Evolutionary conservation across 495 filamentous ascomycete species (phyloP).

Genomic region (Tuber umbilicatum): DNA sequence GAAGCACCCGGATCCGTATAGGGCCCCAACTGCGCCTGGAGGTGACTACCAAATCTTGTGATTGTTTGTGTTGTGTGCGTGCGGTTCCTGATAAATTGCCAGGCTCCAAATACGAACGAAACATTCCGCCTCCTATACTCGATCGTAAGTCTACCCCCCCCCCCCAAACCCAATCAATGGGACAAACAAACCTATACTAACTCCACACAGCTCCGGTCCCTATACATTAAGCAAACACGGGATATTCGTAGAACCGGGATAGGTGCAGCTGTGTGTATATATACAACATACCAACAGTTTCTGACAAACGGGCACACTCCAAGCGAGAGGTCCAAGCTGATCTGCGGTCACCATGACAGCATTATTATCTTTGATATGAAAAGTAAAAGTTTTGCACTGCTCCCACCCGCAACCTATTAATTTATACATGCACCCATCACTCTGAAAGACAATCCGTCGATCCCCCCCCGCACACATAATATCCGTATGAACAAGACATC

Average conservation of each 20-base stretch:
- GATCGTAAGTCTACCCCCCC: slow-evolving; percentile 46
- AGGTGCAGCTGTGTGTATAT: background rate
- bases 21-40: slow-evolving; percentile 81
- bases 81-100: slow-evolving; percentile 37
- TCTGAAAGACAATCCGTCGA: background rate
- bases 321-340: background rate
- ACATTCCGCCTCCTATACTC: slow-evolving; percentile 69
- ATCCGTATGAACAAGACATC: background rate
- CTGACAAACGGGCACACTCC: background rate
- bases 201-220: slow-evolving; percentile 14
- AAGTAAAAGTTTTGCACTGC: background rate
- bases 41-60: slow-evolving; percentile 54
- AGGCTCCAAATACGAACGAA: slow-evolving; percentile 97
- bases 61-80: background rate
- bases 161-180: background rate
- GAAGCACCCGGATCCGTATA: slow-evolving; percentile 96
- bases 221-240: background rate
- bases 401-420: background rate
- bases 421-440: background rate
- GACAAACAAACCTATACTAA: background rate
- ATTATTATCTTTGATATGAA: background rate
- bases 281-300: background rate
- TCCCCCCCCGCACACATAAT: background rate
- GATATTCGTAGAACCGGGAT: background rate
- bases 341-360: background rate